Evolutionary conservation across 139 green algal species (phyloP).

Genomic region (Volvox africanus): DNA sequence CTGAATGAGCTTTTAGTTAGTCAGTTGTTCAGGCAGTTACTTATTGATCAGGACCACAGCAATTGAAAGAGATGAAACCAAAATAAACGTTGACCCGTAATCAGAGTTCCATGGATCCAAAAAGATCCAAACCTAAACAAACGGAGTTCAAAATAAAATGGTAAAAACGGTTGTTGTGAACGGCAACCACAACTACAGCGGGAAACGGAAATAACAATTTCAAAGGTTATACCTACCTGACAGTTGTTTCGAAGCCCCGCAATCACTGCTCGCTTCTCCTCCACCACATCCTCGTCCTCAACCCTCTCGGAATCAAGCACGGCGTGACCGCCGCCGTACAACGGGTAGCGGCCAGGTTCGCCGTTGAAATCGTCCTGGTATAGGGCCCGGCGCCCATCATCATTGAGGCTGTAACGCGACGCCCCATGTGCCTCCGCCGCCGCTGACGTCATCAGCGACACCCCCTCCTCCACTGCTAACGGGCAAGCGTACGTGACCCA

Average conservation of each 20-base stretch:
- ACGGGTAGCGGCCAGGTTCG: not conserved
- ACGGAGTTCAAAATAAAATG: too few relatives aligned
- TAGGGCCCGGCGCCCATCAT: not conserved
- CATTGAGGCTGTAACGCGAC: not conserved
- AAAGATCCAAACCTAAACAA: not conserved
- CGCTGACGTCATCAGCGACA: not conserved
- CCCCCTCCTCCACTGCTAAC: not conserved
- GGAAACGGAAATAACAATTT: too few relatives aligned
- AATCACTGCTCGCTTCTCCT: conserved; percentile 67
- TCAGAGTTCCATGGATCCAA: too few relatives aligned
- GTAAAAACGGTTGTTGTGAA: too few relatives aligned
- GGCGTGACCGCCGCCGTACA: not conserved
- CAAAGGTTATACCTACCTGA: not conserved
- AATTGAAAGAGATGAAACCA: too few relatives aligned
- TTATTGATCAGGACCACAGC: too few relatives aligned
- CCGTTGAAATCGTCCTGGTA: not conserved
- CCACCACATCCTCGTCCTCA: conserved; percentile 77
- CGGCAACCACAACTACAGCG: too few relatives aligned
- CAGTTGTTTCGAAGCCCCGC: not conserved
- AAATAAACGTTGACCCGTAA: too few relatives aligned
- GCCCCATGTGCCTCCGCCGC: not conserved
- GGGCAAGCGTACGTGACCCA: not conserved
- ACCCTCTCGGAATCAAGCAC: not conserved
- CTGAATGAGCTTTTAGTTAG: too few relatives aligned
- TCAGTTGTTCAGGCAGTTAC: too few relatives aligned